Conservation (phyloP, 2,329 filamentous ascomycete genomes). For the Diaporthe humulicola region DNA sequence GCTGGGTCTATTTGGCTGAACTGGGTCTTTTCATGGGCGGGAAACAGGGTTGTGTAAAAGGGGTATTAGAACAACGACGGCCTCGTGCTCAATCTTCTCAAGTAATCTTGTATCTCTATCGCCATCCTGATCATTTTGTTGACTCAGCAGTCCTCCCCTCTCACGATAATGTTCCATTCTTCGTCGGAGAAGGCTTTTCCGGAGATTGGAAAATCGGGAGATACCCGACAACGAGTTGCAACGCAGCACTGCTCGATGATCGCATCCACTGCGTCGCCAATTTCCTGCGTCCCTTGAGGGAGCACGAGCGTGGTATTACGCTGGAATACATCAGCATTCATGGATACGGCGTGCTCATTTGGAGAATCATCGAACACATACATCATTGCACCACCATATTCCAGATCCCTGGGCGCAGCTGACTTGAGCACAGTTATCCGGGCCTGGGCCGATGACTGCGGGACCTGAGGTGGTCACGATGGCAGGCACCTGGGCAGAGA, state of each 20-base stretch:
- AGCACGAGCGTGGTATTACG: background rate
- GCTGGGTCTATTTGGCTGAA: too few relatives aligned
- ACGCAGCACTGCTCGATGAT: background rate
- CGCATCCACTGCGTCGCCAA: background rate
- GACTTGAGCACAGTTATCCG: background rate
- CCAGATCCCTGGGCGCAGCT: background rate
- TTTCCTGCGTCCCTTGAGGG: background rate
- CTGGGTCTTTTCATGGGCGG: too few relatives aligned
- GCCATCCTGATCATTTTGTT: too few relatives aligned
- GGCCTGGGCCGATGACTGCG: background rate
- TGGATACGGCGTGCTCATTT: background rate
- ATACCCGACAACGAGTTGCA: background rate
- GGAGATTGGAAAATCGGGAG: background rate
- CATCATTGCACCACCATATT: constrained; percentile 9
- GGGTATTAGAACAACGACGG: too few relatives aligned
- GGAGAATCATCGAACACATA: background rate
- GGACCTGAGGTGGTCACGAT: background rate
- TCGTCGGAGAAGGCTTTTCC: background rate
- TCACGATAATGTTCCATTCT: background rate
- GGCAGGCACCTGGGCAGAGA: background rate
- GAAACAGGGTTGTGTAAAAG: too few relatives aligned
- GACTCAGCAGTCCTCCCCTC: background rate
- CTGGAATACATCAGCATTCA: background rate
- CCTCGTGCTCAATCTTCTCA: background rate
- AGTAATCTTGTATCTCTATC: background rate